Base-by-base conservation (phyloP, 1,139 yeast species). In the Arxiozyma slooffiae region DNA sequence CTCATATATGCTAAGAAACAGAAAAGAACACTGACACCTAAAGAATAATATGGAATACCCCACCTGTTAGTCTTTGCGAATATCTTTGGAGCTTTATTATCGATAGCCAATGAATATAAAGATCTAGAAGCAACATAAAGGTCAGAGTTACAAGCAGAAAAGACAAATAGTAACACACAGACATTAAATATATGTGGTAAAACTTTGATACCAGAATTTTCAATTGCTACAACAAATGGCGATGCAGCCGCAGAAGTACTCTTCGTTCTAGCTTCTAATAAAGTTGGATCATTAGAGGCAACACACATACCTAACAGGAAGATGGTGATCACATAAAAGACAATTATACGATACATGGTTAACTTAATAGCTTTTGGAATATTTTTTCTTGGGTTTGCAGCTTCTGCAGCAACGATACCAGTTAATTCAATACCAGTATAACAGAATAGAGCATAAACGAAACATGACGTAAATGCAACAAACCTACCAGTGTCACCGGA, bases 341-440 rank as follows among this genome's bases (percentile, higher is more conserved):
- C 64, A 53, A 82, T 67, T 59, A 86, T 83, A 71, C 95, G 83
- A 75, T 79, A 83, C 65, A 85, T 80, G 24, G 89, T 85, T 66
- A 82, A 74, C 64, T 75, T 82, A 63, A 85, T 80, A 48, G 95
- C 94, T 66, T 78, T 80, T 60, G 92, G 92, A 57, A 85, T 82
- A 54, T 84, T 77, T 60, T 76, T 74, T 69, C 92, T 76, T 56
- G 94, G 94, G 66, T 85, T 79, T 57, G 77, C 74, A 53, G 89
- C 82, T 70, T 85, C 95, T 53, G 87, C 87, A 59, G 85, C 85
- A 20, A 88, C 82, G 59, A 85, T 79, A 64, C 81, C 82, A 45
- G 79, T 79, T 60, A 84, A 72, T 68, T 85, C 95, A n/a, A 88
- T 80, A 63, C 94, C 94, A 51, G 80, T 73, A 65, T 76, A 85